phyloP scores from a whole-genome alignment of 2,329 filamentous ascomycete species.

The Paracoccidioides lutzii region DNA sequence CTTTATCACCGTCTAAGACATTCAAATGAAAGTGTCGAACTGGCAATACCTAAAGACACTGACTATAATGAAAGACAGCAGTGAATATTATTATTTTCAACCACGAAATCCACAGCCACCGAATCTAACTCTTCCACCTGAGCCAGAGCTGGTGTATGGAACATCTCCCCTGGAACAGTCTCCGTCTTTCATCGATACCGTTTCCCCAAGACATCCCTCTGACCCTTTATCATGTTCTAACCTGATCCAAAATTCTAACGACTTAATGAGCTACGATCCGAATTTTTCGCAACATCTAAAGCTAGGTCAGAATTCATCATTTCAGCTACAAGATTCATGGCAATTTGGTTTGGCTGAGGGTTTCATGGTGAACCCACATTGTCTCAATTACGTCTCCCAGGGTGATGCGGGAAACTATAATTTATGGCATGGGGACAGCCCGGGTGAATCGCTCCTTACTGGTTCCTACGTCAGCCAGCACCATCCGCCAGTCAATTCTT shows the following conservation, averaged over 20 bases:
- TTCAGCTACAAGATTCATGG: background rate
- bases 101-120: background rate
- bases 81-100: background rate
- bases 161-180: background rate
- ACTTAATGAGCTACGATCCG: background rate
- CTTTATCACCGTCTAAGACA: conserved; percentile 8
- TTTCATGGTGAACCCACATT: background rate
- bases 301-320: background rate
- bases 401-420: background rate
- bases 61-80: conserved; percentile 4
- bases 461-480: background rate
- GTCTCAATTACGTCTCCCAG: background rate
- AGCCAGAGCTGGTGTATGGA: background rate
- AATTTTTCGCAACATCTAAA: background rate
- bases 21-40: conserved; percentile 5
- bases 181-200: background rate
- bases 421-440: background rate
- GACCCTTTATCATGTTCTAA: background rate
- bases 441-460: background rate
- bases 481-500: background rate
- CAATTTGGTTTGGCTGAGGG: background rate
- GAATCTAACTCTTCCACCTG: conserved; percentile 2
- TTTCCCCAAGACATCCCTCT: background rate
- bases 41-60: background rate
- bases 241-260: background rate